Conservation (phyloP, 106 monocot species). For the Hemerocallis citrina region DNA sequence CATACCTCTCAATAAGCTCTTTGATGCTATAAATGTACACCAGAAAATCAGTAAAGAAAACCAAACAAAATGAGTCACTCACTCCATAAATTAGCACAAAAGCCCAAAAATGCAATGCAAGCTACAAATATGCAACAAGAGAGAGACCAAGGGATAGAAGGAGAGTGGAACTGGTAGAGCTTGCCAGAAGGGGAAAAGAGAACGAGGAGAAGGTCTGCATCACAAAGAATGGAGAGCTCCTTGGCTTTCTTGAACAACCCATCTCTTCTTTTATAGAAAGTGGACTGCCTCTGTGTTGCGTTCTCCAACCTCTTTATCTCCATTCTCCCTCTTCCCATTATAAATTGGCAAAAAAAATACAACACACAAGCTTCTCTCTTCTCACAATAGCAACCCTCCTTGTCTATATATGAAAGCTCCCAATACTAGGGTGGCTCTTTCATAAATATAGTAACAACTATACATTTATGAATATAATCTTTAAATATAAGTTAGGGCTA, state of each 20-base stretch:
- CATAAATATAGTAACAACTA: neutral
- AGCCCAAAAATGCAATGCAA: neutral
- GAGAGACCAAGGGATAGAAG: constrained; percentile 43
- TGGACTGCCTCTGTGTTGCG: constrained; percentile 60
- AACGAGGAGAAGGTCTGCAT: constrained; percentile 71
- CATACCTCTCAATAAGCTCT: constrained; percentile 60
- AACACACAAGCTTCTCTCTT: constrained; percentile 1
- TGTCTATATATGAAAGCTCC: neutral
- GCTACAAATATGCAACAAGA: no score
- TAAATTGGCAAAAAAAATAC: neutral
- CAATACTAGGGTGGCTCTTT: neutral
- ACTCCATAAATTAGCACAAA: neutral
- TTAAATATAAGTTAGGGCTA: neutral
- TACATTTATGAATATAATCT: no score
- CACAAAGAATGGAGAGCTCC: constrained; percentile 78
- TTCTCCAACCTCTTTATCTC: constrained; percentile 94
- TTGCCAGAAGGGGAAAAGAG: constrained; percentile 88
- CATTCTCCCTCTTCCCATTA: constrained; percentile 74
- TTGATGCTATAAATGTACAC: constrained; percentile 19
- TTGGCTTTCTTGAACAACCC: constrained; percentile 87
- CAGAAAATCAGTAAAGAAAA: neutral
- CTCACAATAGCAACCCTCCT: neutral
- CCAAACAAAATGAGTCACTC: neutral
- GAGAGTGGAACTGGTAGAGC: constrained; percentile 67
- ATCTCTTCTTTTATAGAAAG: constrained; percentile 97